Conservation (phyloP, 345 rosid species). For the Arabidopsis suecica region DNA sequence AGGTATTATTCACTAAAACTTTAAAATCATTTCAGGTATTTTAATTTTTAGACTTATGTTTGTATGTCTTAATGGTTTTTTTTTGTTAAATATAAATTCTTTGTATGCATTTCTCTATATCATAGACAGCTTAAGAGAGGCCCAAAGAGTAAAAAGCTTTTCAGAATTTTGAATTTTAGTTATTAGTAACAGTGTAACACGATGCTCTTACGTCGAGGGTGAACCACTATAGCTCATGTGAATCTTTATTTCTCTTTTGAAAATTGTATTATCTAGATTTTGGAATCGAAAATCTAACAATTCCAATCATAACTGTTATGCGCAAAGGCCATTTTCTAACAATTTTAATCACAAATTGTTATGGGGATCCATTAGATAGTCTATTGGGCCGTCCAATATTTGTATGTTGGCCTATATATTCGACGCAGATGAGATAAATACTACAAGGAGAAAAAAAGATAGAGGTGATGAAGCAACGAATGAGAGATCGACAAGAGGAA, state of each 20-base stretch:
- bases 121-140: too few species aligned
- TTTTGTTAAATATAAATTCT: too few species aligned
- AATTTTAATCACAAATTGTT: not conserved
- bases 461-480: conserved; percentile 24
- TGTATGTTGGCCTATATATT: too few species aligned
- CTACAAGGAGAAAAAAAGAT: too few species aligned
- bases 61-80: not conserved
- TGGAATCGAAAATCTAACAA: not conserved
- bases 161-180: too few species aligned
- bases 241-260: too few species aligned
- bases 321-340: not conserved
- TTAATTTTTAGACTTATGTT: not conserved
- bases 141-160: not conserved
- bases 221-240: not conserved
- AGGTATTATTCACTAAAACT: too few species aligned
- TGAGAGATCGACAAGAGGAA: conserved; percentile 40
- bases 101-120: too few species aligned
- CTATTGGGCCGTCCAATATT: not conserved
- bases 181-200: too few species aligned
- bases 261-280: not conserved
- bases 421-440: too few species aligned
- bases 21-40: not conserved
- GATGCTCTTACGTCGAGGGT: not conserved
- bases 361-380: not conserved
- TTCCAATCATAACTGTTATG: not conserved